Conservation (phyloP, 2,329 filamentous ascomycete species). For the Hirsutella minnesotensis region DNA sequence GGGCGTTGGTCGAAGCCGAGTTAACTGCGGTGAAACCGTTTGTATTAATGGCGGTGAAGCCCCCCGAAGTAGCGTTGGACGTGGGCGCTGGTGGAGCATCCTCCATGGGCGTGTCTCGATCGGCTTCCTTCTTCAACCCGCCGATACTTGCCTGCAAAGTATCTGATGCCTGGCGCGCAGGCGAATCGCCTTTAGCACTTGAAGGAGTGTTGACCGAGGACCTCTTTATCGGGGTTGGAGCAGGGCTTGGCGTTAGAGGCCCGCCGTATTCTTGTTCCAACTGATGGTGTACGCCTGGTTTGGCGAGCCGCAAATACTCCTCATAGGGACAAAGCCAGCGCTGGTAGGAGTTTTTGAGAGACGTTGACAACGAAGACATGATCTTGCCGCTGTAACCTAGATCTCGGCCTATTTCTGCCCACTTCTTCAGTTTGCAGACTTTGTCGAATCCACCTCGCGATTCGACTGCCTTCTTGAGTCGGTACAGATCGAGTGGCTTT, state of each 20-base stretch:
- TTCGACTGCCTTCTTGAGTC: conserved; percentile 93
- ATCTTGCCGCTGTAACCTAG: conserved; percentile 98
- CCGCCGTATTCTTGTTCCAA: conserved; percentile 88
- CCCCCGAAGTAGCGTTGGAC: conserved; percentile 33
- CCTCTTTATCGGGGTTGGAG: conserved; percentile 58
- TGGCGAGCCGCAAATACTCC: conserved; percentile 80
- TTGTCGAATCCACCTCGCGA: conserved; percentile 88
- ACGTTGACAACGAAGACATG: conserved; percentile 96
- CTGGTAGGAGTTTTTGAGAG: conserved; percentile 95
- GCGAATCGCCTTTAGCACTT: conserved; percentile 52
- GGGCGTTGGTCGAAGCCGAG: conserved; percentile 54
- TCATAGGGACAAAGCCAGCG: conserved; percentile 96
- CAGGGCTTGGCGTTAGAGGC: conserved; percentile 67
- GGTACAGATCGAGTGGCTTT: conserved; percentile 88
- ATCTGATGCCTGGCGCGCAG: conserved; percentile 46
- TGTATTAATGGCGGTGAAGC: conserved; percentile 50
- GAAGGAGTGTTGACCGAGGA: conserved; percentile 48
- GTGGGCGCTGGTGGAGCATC: conserved; percentile 28
- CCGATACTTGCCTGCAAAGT: conserved; percentile 37
- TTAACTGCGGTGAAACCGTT: conserved; percentile 68
- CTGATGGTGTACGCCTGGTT: conserved; percentile 93
- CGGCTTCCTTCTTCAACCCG: conserved; percentile 30
- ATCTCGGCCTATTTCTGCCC: conserved; percentile 95
- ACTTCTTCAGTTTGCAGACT: conserved; percentile 96
- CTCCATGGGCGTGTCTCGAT: conserved; percentile 35